These are phyloP conservation scores for Suillus ampliporus DNA, from an alignment of 768 basidiomycete genomes.

Conservation along the genomic window DNA sequence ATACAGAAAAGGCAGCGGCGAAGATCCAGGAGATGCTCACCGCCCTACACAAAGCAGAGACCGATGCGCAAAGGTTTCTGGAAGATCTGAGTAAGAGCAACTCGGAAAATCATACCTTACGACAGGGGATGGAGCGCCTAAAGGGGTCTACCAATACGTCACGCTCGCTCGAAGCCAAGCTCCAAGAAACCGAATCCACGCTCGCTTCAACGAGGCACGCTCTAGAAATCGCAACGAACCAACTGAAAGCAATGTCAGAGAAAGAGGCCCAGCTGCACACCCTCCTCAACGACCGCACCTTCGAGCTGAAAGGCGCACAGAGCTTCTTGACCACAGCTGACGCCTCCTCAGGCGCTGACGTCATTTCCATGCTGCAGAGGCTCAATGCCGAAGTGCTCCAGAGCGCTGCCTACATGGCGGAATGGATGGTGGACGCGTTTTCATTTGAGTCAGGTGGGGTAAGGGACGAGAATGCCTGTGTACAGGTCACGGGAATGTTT, in stretches of 20 bases:
- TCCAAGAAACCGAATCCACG: background rate
- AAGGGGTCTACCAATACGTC: background rate
- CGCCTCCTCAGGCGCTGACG: slow-evolving; percentile 49
- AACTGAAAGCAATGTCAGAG: slow-evolving; percentile 3
- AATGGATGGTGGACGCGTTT: slow-evolving; percentile 51
- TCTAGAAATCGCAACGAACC: slow-evolving; percentile 1
- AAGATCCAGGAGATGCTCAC: background rate
- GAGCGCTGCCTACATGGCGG: slow-evolving; percentile 53
- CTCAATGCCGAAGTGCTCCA: slow-evolving; percentile 57
- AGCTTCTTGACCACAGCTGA: slow-evolving; percentile 54
- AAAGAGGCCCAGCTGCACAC: slow-evolving; percentile 21
- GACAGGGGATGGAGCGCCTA: background rate
- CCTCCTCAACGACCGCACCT: slow-evolving; percentile 46
- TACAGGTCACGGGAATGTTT: slow-evolving; percentile 20
- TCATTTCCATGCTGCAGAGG: slow-evolving; percentile 47
- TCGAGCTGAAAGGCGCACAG: slow-evolving; percentile 52
- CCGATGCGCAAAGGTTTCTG: background rate
- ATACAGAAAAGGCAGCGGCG: too few species aligned
- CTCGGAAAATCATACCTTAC: background rate
- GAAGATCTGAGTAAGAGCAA: background rate
- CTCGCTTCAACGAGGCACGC: background rate
- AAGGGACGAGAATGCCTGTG: slow-evolving; percentile 28
- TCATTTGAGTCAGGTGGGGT: slow-evolving; percentile 25
- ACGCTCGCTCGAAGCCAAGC: background rate
- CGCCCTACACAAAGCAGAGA: too few species aligned